Base-by-base conservation (phyloP, 208 protist genomes). In the Trypanosoma congolense region DNA sequence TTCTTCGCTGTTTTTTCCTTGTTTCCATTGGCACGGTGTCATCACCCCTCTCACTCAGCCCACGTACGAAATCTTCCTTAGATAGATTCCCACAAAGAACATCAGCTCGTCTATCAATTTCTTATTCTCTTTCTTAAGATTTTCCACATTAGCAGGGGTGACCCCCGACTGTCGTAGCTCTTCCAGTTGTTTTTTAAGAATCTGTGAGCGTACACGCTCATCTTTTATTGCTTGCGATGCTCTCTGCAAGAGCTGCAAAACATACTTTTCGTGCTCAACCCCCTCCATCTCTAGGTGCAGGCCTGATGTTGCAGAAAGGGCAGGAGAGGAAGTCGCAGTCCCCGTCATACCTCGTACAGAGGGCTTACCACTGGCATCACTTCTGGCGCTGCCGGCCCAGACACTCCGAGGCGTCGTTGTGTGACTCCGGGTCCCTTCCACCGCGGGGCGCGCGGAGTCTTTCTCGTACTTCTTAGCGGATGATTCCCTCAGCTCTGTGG, bases 141-240 rank as follows among this genome's bases (percentile, higher is more conserved):
- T 46, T 30, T 51, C 16, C 36, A 48, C 35, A 16, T 6, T 22
- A 2, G 19, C 16, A 5, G n/a, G 14, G 18, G 25, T 42, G n/a
- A 46, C n/a, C 9, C 9, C 25, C 2, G 41, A 47, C 24, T 40
- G 21, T 33, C 55, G 33, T 51, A 73, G 26, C 46, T 29, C 19
- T 45, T 56, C 42, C 47, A 65, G 9, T 26, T 50, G 31, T 19
- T 42, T 28, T 28, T 46, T 57, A 1, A 76, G 54, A 14, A 48
- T 38, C 14, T 33, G 28, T 26, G 50, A 45, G 28, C 48, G 56
- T 14, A 44, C 65, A 10, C 73, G 66, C 56, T 80, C 68, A 4
- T 61, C 55, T 26, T 70, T 70, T 25, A 80, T 67, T 9, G 51
- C 46, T 24, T 69, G 56, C 9, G 68, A 75, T 6, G 73, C 66